phyloP scores from a whole-genome alignment of 495 filamentous ascomycete species.

The Aspergillus nidulans region DNA sequence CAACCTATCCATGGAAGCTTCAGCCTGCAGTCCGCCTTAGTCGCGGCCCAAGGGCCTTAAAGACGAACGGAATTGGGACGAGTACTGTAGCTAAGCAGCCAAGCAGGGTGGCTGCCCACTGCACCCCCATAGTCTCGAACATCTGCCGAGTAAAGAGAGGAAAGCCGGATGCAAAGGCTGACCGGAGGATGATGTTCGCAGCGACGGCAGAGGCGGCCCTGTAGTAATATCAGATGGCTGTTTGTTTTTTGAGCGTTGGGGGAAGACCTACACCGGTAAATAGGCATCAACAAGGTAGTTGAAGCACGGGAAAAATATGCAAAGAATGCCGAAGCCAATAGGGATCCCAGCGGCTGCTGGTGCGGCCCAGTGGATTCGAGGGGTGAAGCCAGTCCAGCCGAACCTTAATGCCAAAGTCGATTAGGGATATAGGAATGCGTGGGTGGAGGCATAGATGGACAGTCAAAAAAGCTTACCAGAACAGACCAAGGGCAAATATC shows the following conservation, averaged over 20 bases:
- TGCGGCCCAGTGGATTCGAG: constrained; percentile 21
- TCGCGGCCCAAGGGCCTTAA: constrained; percentile 22
- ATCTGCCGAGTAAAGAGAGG: constrained; percentile 73
- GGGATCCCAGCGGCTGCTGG: constrained; percentile 17
- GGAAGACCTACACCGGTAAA: constrained; percentile 56
- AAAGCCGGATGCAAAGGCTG: constrained; percentile 64
- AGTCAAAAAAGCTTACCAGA: constrained; percentile 54
- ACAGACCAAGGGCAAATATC: constrained; percentile 50
- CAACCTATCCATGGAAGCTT: no score
- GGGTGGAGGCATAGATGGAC: no score
- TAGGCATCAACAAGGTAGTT: constrained; percentile 27
- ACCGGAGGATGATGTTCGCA: constrained; percentile 76
- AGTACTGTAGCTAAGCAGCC: constrained; percentile 62
- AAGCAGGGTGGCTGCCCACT: constrained; percentile 69
- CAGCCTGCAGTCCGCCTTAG: no score
- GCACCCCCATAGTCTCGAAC: constrained; percentile 66
- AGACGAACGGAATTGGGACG: constrained; percentile 68
- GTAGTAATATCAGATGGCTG: not conserved
- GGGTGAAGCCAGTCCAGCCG: constrained; percentile 21
- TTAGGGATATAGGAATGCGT: no score
- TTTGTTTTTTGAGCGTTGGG: no score
- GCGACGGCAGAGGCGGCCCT: constrained; percentile 62
- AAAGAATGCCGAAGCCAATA: constrained; percentile 19
- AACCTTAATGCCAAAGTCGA: constrained; percentile 32
- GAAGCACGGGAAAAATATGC: constrained; percentile 23